Evolutionary conservation across 306 rosid species (phyloP).

Genomic region (Vicia villosa): DNA sequence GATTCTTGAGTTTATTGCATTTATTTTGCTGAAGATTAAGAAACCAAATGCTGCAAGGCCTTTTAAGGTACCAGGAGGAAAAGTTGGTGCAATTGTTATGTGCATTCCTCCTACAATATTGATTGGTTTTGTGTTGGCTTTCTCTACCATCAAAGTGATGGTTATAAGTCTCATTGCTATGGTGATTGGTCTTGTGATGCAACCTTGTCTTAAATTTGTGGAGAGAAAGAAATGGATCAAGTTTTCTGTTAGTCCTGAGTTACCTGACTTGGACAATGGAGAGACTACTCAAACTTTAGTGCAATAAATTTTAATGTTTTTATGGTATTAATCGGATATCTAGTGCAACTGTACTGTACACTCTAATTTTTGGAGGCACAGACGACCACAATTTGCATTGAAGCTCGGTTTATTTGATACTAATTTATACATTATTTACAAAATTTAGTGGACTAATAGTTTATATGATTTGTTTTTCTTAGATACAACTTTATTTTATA

Average conservation of each 20-base stretch:
- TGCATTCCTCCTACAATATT: constrained; percentile 77
- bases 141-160: constrained; percentile 64
- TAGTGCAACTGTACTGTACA: no score
- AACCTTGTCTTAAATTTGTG: constrained; percentile 58
- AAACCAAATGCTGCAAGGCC: constrained; percentile 51
- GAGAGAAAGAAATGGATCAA: constrained; percentile 79
- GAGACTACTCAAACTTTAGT: constrained; percentile 23
- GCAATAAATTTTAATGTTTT: background rate
- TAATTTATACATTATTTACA: no score
- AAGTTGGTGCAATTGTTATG: constrained; percentile 62
- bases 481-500: no score
- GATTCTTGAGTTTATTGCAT: constrained; percentile 27
- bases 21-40: constrained; percentile 5
- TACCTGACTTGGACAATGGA: constrained; percentile 54
- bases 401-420: no score
- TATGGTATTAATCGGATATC: no score
- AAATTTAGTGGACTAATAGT: no score
- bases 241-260: constrained; percentile 67
- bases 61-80: constrained; percentile 71
- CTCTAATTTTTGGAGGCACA: no score
- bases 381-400: no score
- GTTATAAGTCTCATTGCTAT: constrained; percentile 63
- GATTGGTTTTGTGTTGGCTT: constrained; percentile 63
- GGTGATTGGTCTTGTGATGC: constrained; percentile 64
- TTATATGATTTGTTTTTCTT: no score